Evolutionary conservation across 202 grass and related monocot genomes (phyloP).

Genomic region (Saccharum hybrid): DNA sequence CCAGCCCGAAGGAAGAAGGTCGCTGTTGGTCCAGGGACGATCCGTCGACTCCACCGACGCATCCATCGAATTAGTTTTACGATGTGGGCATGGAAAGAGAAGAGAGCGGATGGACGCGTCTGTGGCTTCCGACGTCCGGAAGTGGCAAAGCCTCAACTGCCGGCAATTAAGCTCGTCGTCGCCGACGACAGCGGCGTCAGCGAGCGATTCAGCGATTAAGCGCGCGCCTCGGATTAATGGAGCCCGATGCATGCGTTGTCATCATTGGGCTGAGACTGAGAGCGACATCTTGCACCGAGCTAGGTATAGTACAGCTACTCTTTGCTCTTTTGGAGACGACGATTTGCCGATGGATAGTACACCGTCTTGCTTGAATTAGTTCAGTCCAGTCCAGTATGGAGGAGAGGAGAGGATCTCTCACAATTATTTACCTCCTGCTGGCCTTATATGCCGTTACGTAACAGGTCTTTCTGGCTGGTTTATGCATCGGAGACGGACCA

Average conservation of each 20-base stretch:
- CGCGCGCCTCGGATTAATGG: background rate
- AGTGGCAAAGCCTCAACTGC: slow-evolving; percentile 36
- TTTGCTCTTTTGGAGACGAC: no score
- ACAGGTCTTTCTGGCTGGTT: background rate
- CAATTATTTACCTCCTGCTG: background rate
- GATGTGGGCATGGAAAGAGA: background rate
- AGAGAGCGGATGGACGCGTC: background rate
- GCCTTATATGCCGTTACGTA: no score
- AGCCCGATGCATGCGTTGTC: background rate
- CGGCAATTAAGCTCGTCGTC: slow-evolving; percentile 43
- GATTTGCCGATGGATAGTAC: background rate
- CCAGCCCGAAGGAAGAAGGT: no score
- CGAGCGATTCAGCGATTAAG: no score
- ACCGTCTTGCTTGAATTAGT: background rate
- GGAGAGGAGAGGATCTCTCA: background rate
- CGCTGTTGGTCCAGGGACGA: no score
- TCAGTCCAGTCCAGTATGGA: background rate
- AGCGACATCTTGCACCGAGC: background rate
- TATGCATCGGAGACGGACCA: background rate
- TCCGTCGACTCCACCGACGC: no score
- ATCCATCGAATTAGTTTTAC: no score
- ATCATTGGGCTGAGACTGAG: slow-evolving; percentile 36
- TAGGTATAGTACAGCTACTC: background rate
- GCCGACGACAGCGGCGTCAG: slow-evolving; percentile 26
- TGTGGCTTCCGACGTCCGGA: background rate